These are phyloP conservation scores for Myxozyma kluyveri DNA, from an alignment of 805 yeast genomes.

Conservation along the genomic window DNA sequence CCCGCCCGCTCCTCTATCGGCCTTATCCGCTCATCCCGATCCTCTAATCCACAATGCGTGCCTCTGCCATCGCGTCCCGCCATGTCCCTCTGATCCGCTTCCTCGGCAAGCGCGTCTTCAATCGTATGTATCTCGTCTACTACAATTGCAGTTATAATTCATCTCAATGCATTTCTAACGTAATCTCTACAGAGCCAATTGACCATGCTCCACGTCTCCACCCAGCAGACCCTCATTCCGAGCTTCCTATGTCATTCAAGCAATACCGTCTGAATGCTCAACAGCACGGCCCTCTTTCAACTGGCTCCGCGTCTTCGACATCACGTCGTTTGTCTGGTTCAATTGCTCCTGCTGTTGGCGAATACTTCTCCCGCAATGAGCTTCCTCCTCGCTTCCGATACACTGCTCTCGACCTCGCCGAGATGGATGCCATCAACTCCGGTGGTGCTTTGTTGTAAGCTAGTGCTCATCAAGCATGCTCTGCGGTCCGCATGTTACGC, in stretches of 20 bases:
- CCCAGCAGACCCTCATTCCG: slow-evolving; percentile 42
- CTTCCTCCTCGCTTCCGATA: slow-evolving; percentile 76
- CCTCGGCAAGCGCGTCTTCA: slow-evolving; percentile 65
- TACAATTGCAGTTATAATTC: too few species aligned
- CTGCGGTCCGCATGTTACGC: too few species aligned
- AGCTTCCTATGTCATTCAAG: slow-evolving; percentile 42
- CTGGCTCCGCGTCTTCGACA: slow-evolving; percentile 13
- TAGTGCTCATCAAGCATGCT: too few species aligned
- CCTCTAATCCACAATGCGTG: slow-evolving; percentile 33
- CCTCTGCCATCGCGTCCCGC: slow-evolving; percentile 33
- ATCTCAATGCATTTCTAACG: neutral
- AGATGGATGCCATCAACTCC: slow-evolving; percentile 69
- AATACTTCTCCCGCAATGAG: slow-evolving; percentile 51
- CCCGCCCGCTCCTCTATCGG: neutral
- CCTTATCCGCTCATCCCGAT: neutral
- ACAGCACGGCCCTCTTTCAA: slow-evolving; percentile 39
- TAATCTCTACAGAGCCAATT: slow-evolving; percentile 31
- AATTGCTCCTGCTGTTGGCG: slow-evolving; percentile 33
- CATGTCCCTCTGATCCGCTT: slow-evolving; percentile 72
- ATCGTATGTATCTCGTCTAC: slow-evolving; percentile 40
- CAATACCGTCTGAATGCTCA: slow-evolving; percentile 36
- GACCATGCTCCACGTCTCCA: slow-evolving; percentile 45
- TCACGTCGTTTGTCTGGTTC: slow-evolving; percentile 17
- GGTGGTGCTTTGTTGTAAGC: slow-evolving; percentile 71
- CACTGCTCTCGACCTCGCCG: slow-evolving; percentile 57